These are phyloP conservation scores for Penicillium desertorum DNA, from an alignment of 495 filamentous ascomycete species.

Conservation along the genomic window DNA sequence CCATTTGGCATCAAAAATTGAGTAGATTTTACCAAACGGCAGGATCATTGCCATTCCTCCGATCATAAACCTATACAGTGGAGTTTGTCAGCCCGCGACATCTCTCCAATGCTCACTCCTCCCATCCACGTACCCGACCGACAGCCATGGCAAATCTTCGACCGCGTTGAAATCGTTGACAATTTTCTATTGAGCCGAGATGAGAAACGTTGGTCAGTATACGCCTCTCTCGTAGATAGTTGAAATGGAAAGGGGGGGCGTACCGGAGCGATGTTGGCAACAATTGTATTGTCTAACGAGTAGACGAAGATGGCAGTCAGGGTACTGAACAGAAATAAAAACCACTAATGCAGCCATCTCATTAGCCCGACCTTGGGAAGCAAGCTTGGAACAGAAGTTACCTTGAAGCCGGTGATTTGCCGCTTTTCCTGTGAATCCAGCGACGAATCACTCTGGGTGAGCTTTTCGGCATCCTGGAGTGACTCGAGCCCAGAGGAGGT, in stretches of 20 bases:
- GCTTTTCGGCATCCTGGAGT: too few species aligned
- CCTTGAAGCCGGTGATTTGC: too few species aligned
- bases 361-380: too few species aligned
- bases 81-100: constrained; percentile 34
- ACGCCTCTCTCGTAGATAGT: not conserved
- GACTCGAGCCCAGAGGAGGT: not conserved
- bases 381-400: too few species aligned
- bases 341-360: constrained; percentile 3
- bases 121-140: constrained; percentile 37
- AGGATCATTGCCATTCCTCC: constrained; percentile 17
- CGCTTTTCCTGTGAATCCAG: too few species aligned
- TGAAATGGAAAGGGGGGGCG: not conserved
- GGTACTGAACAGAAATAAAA: constrained; percentile 9
- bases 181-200: constrained; percentile 23
- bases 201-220: not conserved
- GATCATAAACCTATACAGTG: constrained; percentile 37
- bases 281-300: constrained; percentile 58
- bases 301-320: constrained; percentile 44
- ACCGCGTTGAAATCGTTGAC: constrained; percentile 47
- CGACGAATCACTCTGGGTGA: too few species aligned
- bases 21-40: constrained; percentile 41
- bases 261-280: constrained; percentile 53
- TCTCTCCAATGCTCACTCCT: not conserved
- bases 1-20: constrained; percentile 53
- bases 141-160: constrained; percentile 53